Evolutionary conservation across 768 basidiomycete species (phyloP).

Genomic region (Chlorophyllum brunneum): DNA sequence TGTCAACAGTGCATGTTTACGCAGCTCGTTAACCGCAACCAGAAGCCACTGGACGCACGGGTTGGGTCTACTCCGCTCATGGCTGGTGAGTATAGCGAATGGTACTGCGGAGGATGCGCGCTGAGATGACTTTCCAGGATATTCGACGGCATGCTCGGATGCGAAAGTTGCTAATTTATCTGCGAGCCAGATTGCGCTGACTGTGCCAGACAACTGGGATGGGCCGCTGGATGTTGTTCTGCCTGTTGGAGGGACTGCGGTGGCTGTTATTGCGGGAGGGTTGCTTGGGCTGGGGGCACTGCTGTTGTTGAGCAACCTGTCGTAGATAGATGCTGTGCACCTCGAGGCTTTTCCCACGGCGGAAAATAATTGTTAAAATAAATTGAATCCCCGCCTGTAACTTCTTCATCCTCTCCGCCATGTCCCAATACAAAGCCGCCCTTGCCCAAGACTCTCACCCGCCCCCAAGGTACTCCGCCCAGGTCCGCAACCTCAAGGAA

Average conservation of each 20-base stretch:
- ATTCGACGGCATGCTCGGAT: constrained; percentile 42
- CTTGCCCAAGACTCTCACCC: constrained; percentile 17
- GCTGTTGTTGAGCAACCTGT: constrained; percentile 53
- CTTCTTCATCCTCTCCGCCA: constrained; percentile 29
- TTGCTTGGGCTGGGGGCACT: constrained; percentile 48
- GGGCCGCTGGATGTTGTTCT: constrained; percentile 53
- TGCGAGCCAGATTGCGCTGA: constrained; percentile 35
- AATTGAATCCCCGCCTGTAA: constrained; percentile 27
- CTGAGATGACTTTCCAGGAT: constrained; percentile 37
- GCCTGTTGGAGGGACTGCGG: constrained; percentile 35
- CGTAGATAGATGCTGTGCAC: constrained; percentile 15
- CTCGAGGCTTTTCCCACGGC: constrained; percentile 24
- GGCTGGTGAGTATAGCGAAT: constrained; percentile 36
- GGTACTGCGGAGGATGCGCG: not conserved
- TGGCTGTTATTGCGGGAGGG: constrained; percentile 39
- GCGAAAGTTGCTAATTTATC: constrained; percentile 34
- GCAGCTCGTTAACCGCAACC: constrained; percentile 46
- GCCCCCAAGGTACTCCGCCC: constrained; percentile 14
- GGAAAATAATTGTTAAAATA: constrained; percentile 10
- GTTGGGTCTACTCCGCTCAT: constrained; percentile 62
- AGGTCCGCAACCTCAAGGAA: constrained; percentile 66
- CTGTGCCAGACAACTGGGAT: constrained; percentile 52
- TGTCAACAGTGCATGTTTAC: constrained; percentile 72
- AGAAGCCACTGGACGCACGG: constrained; percentile 42
- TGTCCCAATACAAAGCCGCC: constrained; percentile 57